These are phyloP conservation scores for Ceratocystis cubensis DNA, from an alignment of 2,329 filamentous ascomycete genomes.

Conservation along the genomic window DNA sequence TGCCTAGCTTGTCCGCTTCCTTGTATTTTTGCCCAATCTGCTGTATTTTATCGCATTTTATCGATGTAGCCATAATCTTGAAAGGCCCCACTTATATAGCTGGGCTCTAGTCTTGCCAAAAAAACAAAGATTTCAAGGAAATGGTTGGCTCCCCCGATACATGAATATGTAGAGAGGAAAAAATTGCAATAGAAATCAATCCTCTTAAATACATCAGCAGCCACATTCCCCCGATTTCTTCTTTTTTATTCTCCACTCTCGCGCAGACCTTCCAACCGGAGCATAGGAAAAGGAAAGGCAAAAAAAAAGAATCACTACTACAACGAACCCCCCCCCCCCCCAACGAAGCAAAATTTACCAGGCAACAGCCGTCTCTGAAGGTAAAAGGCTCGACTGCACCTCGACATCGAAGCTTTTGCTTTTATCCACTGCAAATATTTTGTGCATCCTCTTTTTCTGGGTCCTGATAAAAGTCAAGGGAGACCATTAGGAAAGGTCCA, in stretches of 20 bases:
- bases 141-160: background rate
- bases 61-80: background rate
- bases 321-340: background rate
- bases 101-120: background rate
- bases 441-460: background rate
- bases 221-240: constrained; percentile 18
- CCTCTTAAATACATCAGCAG: constrained; percentile 17
- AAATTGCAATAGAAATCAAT: constrained; percentile 4
- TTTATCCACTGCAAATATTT: background rate
- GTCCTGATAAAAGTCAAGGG: background rate
- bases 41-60: constrained; percentile 10
- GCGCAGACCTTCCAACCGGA: constrained; percentile 15
- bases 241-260: constrained; percentile 19
- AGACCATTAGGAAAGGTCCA: too few species aligned
- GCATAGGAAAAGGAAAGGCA: too few species aligned
- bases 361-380: background rate
- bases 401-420: background rate
- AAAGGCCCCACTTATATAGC: background rate
- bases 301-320: constrained; percentile 13
- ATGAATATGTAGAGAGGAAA: background rate
- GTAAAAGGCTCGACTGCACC: too few species aligned
- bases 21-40: background rate
- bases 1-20: background rate
- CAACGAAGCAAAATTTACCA: background rate
- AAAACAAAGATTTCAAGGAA: background rate